phyloP scores from a whole-genome alignment of 2,329 filamentous ascomycete genomes.

The Dactylellina parvicollis region DNA sequence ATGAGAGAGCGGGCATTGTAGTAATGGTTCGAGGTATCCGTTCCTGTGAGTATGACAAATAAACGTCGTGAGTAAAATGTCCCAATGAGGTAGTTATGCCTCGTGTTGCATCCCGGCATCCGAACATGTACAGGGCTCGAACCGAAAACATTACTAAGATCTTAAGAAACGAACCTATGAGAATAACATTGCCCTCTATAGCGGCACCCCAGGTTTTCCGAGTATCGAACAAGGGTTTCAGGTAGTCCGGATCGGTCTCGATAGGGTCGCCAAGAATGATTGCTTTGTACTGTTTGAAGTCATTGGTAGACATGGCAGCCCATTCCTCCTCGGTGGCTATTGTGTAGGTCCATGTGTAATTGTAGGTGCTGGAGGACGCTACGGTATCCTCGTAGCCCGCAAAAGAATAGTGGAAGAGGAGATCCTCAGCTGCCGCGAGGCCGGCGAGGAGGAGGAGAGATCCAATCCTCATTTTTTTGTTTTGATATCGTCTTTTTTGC shows the following conservation, averaged over 20 bases:
- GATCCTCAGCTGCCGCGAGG: slow-evolving; percentile 15
- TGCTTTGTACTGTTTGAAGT: slow-evolving; percentile 64
- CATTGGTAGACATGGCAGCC: slow-evolving; percentile 61
- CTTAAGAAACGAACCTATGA: slow-evolving; percentile 59
- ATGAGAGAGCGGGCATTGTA: slow-evolving; percentile 61
- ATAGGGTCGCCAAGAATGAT: slow-evolving; percentile 63
- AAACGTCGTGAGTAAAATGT: too few relatives aligned
- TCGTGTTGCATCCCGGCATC: too few relatives aligned
- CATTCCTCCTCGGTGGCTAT: slow-evolving; percentile 60
- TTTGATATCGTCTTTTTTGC: not conserved
- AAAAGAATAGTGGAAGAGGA: slow-evolving; percentile 40
- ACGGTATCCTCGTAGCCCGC: slow-evolving; percentile 33
- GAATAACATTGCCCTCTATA: slow-evolving; percentile 62
- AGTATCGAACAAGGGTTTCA: slow-evolving; percentile 57
- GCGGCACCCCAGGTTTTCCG: slow-evolving; percentile 62
- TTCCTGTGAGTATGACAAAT: slow-evolving; percentile 16
- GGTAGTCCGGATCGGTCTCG: slow-evolving; percentile 59
- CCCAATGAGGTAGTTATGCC: too few relatives aligned
- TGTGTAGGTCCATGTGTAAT: slow-evolving; percentile 36
- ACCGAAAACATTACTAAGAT: slow-evolving; percentile 32
- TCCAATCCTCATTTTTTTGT: slow-evolving; percentile 13
- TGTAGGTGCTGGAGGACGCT: not conserved
- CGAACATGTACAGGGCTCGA: not conserved
- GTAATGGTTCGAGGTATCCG: slow-evolving; percentile 55
- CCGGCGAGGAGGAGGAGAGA: slow-evolving; percentile 9